A percentile compares a stretch with the other conserved stretches of the same genome.
Conservation (phyloP, 2,329 filamentous ascomycete genomes). For the Tolypocladium endophyticum region DNA sequence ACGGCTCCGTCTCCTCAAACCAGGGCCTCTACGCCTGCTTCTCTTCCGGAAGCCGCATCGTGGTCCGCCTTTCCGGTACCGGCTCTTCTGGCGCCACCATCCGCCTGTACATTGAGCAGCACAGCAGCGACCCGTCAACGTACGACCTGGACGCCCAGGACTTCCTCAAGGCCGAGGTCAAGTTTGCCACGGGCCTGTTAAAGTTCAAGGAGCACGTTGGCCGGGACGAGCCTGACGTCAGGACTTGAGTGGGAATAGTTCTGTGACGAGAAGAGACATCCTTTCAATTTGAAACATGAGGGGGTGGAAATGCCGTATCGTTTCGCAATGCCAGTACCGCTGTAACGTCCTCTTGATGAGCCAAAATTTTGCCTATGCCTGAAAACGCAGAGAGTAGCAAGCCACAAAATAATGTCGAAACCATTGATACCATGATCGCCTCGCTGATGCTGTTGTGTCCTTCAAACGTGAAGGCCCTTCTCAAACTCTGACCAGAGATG, state of each 20-base stretch:
- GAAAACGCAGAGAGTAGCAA: neutral
- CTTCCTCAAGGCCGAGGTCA: slow-evolving; percentile 84
- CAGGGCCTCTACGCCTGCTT: slow-evolving; percentile 94
- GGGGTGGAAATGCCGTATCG: neutral
- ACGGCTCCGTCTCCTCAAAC: slow-evolving; percentile 89
- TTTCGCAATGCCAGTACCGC: neutral
- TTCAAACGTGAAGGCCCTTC: neutral
- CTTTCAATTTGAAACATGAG: neutral
- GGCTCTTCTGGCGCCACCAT: slow-evolving; percentile 94
- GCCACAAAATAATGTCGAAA: neutral
- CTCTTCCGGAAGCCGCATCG: slow-evolving; percentile 86
- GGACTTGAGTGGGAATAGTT: slow-evolving; percentile 48
- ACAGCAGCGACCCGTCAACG: slow-evolving; percentile 69
- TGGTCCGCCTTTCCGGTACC: slow-evolving; percentile 89
- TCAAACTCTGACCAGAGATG: neutral
- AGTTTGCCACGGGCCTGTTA: slow-evolving; percentile 72
- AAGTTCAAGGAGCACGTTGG: slow-evolving; percentile 92
- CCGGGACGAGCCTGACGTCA: slow-evolving; percentile 88
- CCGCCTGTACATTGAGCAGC: slow-evolving; percentile 92
- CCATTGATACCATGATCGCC: neutral
- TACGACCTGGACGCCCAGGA: slow-evolving; percentile 81
- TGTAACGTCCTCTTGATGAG: neutral
- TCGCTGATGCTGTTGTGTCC: neutral
- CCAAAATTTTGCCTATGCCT: neutral
- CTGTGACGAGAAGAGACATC: too few species aligned